Evolutionary conservation across 495 filamentous ascomycete species (phyloP).

Genomic region (Podospora bellae-mahoneyi): DNA sequence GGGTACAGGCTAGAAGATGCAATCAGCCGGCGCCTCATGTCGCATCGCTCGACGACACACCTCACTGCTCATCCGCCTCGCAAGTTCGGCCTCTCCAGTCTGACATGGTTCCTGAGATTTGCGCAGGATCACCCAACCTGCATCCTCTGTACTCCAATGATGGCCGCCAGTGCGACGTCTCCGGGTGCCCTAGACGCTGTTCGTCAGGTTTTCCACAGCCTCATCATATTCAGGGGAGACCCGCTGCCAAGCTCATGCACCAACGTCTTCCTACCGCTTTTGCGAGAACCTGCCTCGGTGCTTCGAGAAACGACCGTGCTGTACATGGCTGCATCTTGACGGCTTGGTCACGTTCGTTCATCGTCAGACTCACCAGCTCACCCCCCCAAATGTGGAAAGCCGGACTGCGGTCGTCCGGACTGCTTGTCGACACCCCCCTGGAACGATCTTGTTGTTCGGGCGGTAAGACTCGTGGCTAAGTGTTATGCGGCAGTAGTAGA

Average conservation of each 20-base stretch:
- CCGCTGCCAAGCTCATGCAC: background rate
- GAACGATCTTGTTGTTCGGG: background rate
- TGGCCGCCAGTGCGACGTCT: background rate
- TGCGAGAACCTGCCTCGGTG: background rate
- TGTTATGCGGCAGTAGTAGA: too few relatives aligned
- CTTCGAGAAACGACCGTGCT: background rate
- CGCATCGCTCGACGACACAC: background rate
- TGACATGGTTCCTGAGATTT: background rate
- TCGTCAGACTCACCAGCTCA: background rate
- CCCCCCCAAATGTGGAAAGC: background rate
- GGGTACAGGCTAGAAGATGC: conserved; percentile 13
- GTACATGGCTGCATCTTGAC: background rate
- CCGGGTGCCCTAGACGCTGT: background rate
- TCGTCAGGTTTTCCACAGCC: background rate
- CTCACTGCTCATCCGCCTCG: conserved; percentile 8
- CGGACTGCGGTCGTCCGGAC: background rate
- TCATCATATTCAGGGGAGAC: background rate
- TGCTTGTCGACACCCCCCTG: background rate
- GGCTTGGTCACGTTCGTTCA: background rate
- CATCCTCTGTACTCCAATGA: background rate
- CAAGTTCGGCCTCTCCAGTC: conserved; percentile 1
- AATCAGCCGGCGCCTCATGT: background rate
- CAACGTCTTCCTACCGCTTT: background rate
- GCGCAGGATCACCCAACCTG: background rate
- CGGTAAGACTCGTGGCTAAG: too few relatives aligned